A percentile compares a stretch with the other conserved stretches of the same genome.
phyloP scores from a whole-genome alignment of 169 alveolate genomes.

The Eimeria sp. region DNA sequence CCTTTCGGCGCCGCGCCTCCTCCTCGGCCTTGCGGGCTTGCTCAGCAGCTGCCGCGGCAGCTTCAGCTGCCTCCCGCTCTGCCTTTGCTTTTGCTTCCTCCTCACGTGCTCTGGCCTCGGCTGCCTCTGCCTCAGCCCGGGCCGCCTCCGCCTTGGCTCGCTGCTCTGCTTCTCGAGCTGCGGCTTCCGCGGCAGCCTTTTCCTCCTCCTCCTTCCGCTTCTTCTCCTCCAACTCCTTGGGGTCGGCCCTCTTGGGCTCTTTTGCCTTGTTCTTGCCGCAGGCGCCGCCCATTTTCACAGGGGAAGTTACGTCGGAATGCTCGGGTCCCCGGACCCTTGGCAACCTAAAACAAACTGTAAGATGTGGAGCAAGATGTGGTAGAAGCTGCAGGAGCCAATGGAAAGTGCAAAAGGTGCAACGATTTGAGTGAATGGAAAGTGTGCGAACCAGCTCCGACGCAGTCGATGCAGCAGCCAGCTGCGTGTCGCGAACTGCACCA shows the following conservation, averaged over 20 bases:
- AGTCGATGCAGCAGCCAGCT: constrained; percentile 66
- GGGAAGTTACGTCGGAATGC: neutral
- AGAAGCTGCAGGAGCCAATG: neutral
- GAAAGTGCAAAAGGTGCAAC: neutral
- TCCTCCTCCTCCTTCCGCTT: constrained; percentile 80
- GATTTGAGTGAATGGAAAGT: neutral
- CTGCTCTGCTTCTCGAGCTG: constrained; percentile 81
- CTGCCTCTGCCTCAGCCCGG: constrained; percentile 71
- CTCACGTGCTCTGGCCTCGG: constrained; percentile 73
- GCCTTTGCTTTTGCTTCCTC: constrained; percentile 77
- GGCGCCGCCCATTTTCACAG: constrained; percentile 78
- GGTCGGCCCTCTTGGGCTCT: constrained; percentile 88
- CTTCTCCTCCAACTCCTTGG: constrained; percentile 85
- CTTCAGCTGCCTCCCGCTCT: constrained; percentile 84
- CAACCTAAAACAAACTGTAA: neutral
- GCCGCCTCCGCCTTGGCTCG: constrained; percentile 76
- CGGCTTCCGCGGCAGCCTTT: constrained; percentile 83
- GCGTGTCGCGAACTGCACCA: constrained; percentile 21
- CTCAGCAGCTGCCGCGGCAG: constrained; percentile 55
- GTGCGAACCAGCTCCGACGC: neutral
- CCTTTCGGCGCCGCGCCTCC: constrained; percentile 63
- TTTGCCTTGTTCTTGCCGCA: constrained; percentile 87
- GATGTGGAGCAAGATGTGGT: neutral
- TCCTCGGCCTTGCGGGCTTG: constrained; percentile 75
- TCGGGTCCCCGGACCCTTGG: neutral